Evolutionary conservation across 2,329 filamentous ascomycete genomes (phyloP).

Genomic region (Trichophyton simii): DNA sequence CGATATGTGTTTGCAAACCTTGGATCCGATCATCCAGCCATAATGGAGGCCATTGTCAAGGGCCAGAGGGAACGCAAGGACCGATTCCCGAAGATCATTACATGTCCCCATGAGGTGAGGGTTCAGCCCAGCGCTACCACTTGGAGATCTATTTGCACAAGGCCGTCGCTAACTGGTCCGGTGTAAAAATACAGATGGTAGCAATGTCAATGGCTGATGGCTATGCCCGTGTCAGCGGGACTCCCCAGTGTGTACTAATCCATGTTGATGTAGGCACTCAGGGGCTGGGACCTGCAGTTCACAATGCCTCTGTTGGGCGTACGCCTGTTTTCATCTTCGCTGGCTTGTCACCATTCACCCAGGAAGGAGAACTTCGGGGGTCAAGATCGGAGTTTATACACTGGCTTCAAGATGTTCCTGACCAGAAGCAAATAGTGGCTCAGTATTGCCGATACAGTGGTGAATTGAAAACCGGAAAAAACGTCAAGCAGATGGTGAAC

Average conservation of each 20-base stretch:
- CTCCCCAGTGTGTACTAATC: slow-evolving; percentile 65
- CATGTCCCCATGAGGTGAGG: slow-evolving; percentile 63
- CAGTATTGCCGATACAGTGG: slow-evolving; percentile 78
- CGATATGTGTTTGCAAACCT: slow-evolving; percentile 43
- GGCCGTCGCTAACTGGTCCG: background rate
- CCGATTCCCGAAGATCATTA: slow-evolving; percentile 60
- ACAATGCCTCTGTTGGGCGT: slow-evolving; percentile 64
- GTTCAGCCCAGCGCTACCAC: background rate
- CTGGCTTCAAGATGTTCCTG: slow-evolving; percentile 74
- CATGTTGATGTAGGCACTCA: slow-evolving; percentile 76
- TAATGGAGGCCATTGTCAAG: slow-evolving; percentile 70
- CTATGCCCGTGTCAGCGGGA: slow-evolving; percentile 58
- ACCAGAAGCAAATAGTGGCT: slow-evolving; percentile 65
- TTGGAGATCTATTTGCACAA: background rate
- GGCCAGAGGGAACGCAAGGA: slow-evolving; percentile 54
- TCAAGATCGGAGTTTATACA: slow-evolving; percentile 75
- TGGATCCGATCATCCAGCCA: slow-evolving; percentile 54
- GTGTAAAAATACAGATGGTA: slow-evolving; percentile 52
- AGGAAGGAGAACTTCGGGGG: slow-evolving; percentile 64
- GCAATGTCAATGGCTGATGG: slow-evolving; percentile 76
- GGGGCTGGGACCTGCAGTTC: slow-evolving; percentile 62
- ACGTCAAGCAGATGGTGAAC: slow-evolving; percentile 82
- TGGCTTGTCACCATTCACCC: slow-evolving; percentile 62
- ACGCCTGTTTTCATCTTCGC: slow-evolving; percentile 68
- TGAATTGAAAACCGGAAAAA: slow-evolving; percentile 72